Conservation (phyloP, 139 green algal genomes). For the Desmodesmus armatus region DNA sequence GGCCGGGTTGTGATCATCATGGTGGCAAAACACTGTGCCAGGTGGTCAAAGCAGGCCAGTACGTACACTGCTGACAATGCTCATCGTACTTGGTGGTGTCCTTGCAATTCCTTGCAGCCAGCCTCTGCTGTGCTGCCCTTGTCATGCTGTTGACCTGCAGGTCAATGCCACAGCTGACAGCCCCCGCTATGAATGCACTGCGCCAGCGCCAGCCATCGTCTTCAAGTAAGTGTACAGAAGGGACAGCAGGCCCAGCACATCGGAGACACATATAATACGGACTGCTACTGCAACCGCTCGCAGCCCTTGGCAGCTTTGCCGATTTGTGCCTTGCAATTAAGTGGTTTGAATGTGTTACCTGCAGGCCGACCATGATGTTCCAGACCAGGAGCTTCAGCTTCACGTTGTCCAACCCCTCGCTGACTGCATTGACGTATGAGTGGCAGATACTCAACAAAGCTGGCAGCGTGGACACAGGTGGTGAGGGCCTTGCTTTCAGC, state of each 20-base stretch:
- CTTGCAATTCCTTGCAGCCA: not conserved
- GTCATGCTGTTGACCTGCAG: too few species aligned
- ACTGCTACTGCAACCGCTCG: too few species aligned
- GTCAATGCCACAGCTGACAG: conserved; percentile 69
- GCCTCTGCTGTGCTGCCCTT: not conserved
- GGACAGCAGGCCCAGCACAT: too few species aligned
- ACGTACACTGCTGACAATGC: not conserved
- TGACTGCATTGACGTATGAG: conserved; percentile 67
- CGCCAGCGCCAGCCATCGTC: conserved; percentile 53
- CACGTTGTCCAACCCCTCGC: conserved; percentile 74
- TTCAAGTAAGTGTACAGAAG: too few species aligned
- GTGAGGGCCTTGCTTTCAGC: too few species aligned
- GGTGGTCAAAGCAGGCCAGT: not conserved
- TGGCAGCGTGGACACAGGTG: conserved; percentile 36
- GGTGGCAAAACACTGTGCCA: not conserved
- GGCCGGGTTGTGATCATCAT: not conserved
- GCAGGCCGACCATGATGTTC: conserved; percentile 89
- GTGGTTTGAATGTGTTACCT: too few species aligned
- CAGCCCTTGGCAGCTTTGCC: too few species aligned
- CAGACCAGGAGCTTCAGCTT: conserved; percentile 80
- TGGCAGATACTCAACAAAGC: conserved; percentile 45
- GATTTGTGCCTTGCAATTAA: too few species aligned
- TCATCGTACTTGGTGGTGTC: not conserved
- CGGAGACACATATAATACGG: too few species aligned
- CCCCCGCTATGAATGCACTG: conserved; percentile 64